These are phyloP conservation scores for Didymellaceae sp. DNA, from an alignment of 2,329 filamentous ascomycete species.

Conservation along the genomic window DNA sequence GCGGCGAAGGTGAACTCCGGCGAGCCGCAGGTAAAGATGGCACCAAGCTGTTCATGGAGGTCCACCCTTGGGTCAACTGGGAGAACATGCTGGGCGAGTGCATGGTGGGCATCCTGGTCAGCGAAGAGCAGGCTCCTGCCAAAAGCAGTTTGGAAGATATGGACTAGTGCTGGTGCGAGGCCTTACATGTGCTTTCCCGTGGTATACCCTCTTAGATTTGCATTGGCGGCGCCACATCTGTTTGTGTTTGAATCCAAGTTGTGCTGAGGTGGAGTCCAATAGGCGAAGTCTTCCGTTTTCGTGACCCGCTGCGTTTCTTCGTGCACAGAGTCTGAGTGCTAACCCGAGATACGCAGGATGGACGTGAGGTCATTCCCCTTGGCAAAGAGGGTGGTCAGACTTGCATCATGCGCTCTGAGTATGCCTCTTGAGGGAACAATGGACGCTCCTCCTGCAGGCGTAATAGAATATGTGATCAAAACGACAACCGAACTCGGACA, in stretches of 20 bases:
- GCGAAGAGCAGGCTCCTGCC: conserved; percentile 54
- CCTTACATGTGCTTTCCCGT: not conserved
- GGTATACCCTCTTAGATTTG: conserved; percentile 29
- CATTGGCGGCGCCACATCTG: conserved; percentile 7
- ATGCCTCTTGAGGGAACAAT: too few species aligned
- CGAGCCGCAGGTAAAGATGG: conserved; percentile 78
- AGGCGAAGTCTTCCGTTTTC: too few species aligned
- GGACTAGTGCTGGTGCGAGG: conserved; percentile 57
- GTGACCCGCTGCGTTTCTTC: too few species aligned
- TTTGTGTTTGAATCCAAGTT: not conserved
- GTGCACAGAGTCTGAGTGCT: too few species aligned
- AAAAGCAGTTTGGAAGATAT: conserved; percentile 61
- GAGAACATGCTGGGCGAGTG: conserved; percentile 69
- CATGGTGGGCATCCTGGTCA: conserved; percentile 66
- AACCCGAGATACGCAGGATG: too few species aligned
- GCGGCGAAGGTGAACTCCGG: conserved; percentile 79
- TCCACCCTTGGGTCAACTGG: conserved; percentile 74
- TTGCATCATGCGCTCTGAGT: too few species aligned
- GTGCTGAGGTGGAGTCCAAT: too few species aligned
- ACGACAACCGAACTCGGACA: too few species aligned
- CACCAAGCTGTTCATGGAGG: conserved; percentile 66
- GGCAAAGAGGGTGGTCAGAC: too few species aligned
- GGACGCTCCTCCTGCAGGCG: too few species aligned
- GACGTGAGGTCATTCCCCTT: too few species aligned
- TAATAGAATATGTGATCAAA: too few species aligned